These are phyloP conservation scores for Plantago ovata DNA, from an alignment of 257 asterid species.

Conservation along the genomic window DNA sequence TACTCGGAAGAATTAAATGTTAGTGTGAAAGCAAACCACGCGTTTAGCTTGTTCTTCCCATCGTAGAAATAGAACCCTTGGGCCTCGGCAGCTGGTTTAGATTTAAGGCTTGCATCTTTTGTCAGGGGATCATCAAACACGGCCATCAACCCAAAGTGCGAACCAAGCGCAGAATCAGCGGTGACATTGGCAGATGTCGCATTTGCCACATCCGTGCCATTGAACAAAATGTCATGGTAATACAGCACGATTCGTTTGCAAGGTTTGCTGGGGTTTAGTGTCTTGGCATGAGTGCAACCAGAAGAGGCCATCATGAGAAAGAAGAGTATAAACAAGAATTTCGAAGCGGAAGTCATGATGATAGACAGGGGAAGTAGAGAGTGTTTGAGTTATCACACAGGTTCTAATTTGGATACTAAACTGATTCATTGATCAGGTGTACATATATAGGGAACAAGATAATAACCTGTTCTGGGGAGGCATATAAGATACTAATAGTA, in stretches of 20 bases:
- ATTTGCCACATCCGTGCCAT: conserved; percentile 45
- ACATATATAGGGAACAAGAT: not conserved
- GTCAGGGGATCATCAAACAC: conserved; percentile 64
- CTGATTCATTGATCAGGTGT: too few relatives aligned
- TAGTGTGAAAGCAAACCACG: conserved; percentile 69
- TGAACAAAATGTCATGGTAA: conserved; percentile 60
- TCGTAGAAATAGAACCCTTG: conserved; percentile 66
- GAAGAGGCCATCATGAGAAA: conserved; percentile 11
- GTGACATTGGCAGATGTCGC: conserved; percentile 46
- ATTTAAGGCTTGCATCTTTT: conserved; percentile 32
- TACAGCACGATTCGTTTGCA: conserved; percentile 51
- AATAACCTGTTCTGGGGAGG: not conserved
- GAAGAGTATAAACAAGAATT: conserved; percentile 16
- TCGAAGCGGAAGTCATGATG: conserved; percentile 8
- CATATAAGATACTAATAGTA: not conserved
- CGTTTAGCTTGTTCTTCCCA: conserved; percentile 30
- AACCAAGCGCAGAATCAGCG: conserved; percentile 25
- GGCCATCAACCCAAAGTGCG: conserved; percentile 39
- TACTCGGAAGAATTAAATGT: conserved; percentile 44
- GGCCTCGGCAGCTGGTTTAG: conserved; percentile 45
- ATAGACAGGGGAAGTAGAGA: not conserved
- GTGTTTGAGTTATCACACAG: not conserved
- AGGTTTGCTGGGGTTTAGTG: conserved; percentile 28
- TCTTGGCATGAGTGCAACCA: conserved; percentile 11
- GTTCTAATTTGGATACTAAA: too few relatives aligned